These are phyloP conservation scores for Melastoma malabathricum DNA, from an alignment of 345 rosid species.

Conservation along the genomic window DNA sequence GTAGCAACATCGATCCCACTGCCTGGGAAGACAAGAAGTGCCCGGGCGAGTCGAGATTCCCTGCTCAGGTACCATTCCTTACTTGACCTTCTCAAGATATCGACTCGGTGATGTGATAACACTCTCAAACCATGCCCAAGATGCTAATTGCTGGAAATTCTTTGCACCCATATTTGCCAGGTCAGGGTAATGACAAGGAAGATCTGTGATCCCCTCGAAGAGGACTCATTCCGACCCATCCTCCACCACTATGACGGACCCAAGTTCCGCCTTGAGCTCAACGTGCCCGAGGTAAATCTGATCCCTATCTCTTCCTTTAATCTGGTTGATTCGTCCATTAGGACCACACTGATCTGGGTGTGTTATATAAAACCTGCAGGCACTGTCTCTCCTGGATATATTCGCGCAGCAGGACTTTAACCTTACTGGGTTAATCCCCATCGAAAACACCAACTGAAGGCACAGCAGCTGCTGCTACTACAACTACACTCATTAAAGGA, in stretches of 20 bases:
- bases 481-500: no score
- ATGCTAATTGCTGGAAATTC: no score
- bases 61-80: constrained; percentile 40
- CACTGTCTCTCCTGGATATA: constrained; percentile 77
- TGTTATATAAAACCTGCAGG: constrained; percentile 27
- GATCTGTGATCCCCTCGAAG: constrained; percentile 79
- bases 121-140: no score
- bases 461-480: no score
- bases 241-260: constrained; percentile 99
- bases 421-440: constrained; percentile 6
- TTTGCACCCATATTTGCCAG: constrained; percentile 12
- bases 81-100: background rate
- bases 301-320: background rate
- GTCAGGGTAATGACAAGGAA: constrained; percentile 74
- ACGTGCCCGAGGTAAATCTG: constrained; percentile 66
- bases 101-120: background rate
- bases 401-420: constrained; percentile 38
- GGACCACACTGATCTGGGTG: background rate
- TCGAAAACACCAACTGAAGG: constrained; percentile 4
- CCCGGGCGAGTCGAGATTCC: constrained; percentile 86
- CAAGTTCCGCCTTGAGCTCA: constrained; percentile 90
- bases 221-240: constrained; percentile 95
- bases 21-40: constrained; percentile 98
- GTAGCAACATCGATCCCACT: constrained; percentile 78
- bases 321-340: background rate